Percentiles rank a stretch among this genome's conserved stretches.
Evolutionary conservation across 2,329 filamentous ascomycete genomes (phyloP).

Genomic region (Fusarium mexicanum): DNA sequence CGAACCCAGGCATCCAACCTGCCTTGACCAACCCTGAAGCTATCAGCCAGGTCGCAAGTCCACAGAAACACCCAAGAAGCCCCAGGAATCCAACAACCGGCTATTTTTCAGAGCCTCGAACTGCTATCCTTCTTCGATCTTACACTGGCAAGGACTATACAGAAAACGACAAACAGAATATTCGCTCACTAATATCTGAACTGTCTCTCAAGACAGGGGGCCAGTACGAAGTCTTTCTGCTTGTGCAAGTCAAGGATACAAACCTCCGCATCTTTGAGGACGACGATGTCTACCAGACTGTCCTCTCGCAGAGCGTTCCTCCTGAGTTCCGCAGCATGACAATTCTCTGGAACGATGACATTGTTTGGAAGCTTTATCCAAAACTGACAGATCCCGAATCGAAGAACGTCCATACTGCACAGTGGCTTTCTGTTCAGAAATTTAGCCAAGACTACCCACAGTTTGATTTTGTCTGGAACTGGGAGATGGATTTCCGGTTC

Average conservation of each 20-base stretch:
- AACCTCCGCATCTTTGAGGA: constrained; percentile 68
- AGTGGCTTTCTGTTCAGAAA: constrained; percentile 79
- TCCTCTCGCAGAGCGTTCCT: constrained; percentile 72
- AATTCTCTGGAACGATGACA: constrained; percentile 77
- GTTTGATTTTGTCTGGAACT: constrained; percentile 87
- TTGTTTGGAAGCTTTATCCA: constrained; percentile 82
- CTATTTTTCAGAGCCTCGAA: constrained; percentile 61
- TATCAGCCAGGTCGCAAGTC: not conserved
- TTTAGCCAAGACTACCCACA: constrained; percentile 80
- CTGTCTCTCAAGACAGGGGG: constrained; percentile 79
- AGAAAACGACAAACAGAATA: constrained; percentile 79
- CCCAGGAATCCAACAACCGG: constrained; percentile 24
- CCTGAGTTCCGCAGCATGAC: constrained; percentile 76
- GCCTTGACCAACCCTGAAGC: not conserved
- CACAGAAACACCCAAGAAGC: constrained; percentile 16
- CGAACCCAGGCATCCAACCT: not conserved
- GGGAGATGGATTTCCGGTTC: constrained; percentile 84
- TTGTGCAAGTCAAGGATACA: constrained; percentile 80
- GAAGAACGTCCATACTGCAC: constrained; percentile 65
- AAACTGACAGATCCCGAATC: constrained; percentile 71
- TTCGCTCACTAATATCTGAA: constrained; percentile 83
- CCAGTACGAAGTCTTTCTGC: constrained; percentile 81
- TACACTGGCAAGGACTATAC: constrained; percentile 81
- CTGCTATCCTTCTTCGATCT: constrained; percentile 79
- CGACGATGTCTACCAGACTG: constrained; percentile 65